These are phyloP conservation scores for Spathaspora passalidarum DNA, from an alignment of 805 yeast genomes.

Conservation along the genomic window DNA sequence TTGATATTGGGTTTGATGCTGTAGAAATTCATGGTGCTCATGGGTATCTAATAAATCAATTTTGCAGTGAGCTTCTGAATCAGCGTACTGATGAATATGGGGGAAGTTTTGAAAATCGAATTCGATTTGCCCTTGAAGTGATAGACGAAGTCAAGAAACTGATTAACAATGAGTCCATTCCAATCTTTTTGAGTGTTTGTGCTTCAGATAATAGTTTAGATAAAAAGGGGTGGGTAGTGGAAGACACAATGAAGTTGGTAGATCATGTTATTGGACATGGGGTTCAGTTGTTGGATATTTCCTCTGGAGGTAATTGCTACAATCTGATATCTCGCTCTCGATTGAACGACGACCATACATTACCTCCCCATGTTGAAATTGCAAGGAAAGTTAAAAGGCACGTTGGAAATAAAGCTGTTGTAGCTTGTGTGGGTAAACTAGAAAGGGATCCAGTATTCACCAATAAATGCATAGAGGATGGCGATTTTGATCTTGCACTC, in stretches of 20 bases:
- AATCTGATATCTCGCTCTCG: slow-evolving; percentile 21
- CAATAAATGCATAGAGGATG: slow-evolving; percentile 39
- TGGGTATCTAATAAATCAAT: slow-evolving; percentile 52
- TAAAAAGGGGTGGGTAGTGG: slow-evolving; percentile 38
- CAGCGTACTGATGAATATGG: slow-evolving; percentile 60
- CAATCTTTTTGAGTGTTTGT: slow-evolving; percentile 47
- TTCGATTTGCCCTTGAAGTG: slow-evolving; percentile 46
- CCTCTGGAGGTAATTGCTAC: slow-evolving; percentile 48
- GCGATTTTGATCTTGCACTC: slow-evolving; percentile 44
- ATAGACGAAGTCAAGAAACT: slow-evolving; percentile 36
- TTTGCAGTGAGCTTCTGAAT: slow-evolving; percentile 45
- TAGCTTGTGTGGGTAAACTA: slow-evolving; percentile 49
- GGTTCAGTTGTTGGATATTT: slow-evolving; percentile 51
- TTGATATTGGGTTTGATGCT: slow-evolving; percentile 52
- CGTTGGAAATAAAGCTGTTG: slow-evolving; percentile 37
- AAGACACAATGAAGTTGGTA: slow-evolving; percentile 41
- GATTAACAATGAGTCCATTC: slow-evolving; percentile 34
- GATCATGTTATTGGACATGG: slow-evolving; percentile 39
- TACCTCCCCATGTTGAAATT: slow-evolving; percentile 33
- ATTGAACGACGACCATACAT: slow-evolving; percentile 6
- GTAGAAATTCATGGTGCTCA: slow-evolving; percentile 65
- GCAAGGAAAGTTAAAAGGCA: slow-evolving; percentile 42
- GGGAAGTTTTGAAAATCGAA: slow-evolving; percentile 57
- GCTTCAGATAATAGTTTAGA: slow-evolving; percentile 41
- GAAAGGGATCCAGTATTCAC: slow-evolving; percentile 28